Evolutionary conservation across 2,329 filamentous ascomycete genomes (phyloP), one percentile per base, ranked within the genome.

Genomic region (Fusarium paranaense): DNA sequence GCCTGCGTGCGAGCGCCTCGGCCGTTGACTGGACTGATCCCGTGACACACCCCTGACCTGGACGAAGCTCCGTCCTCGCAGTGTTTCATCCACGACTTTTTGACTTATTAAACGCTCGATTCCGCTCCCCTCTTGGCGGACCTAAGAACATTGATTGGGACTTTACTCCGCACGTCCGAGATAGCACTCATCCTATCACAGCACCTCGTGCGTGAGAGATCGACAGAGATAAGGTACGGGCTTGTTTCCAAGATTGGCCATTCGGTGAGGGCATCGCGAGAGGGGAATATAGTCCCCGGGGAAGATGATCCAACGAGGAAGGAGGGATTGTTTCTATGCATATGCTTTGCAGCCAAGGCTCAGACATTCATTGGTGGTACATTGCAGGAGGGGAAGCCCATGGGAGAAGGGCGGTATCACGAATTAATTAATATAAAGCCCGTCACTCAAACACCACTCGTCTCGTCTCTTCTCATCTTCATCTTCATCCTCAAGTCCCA

Each of bases 171-270:
- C 30, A 20, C 20, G 3, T 8, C 27, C 18, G 20, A 8, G 40
- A 65, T 27, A 30, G 50, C 52, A 40, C 56, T 64, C 62, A 27
- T n/a, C 72, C 72, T 75, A 74, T 74, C 72, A 73, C 57, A n/a
- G 57, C 38, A 40, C 72, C 72, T 73, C 72, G 72, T 74, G 72
- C 56, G 40, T 68, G 66, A 14, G 42, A 50, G 72, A 75, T 74
- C 62, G 61, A 45, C 72, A 59, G 64, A 52, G 20, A 27, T 32
- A 60, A 38, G 14, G 20, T 22, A 37, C 54, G 62, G 62, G 9
- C 35, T 58, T 47, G 18, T 62, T 70, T 22, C 69, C 62, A 42
- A 73, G 57, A 75, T 37, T 37, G 35, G 72, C 60, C 42, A 60
- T 37, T 72, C 70, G 70, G 70, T 69, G 64, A 73, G 27, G 45